Evolutionary conservation across 2,329 filamentous ascomycete genomes (phyloP).

Genomic region (Fulvia fulva): DNA sequence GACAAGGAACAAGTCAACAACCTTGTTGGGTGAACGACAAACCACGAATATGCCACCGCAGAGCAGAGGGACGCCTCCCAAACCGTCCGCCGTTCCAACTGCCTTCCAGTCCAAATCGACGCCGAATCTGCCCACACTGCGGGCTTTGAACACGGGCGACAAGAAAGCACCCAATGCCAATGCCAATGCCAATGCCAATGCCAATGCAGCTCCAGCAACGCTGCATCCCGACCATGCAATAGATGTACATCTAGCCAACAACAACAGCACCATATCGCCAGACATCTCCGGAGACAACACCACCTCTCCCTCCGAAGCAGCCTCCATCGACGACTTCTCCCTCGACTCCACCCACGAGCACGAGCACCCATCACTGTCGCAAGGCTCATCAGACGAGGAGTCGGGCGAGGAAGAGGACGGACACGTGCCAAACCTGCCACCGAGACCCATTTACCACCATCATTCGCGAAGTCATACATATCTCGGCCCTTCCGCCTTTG

Average conservation of each 20-base stretch:
- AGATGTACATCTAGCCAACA: neutral
- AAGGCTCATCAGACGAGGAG: constrained; percentile 30
- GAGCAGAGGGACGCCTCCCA: constrained; percentile 37
- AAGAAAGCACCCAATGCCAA: constrained; percentile 9
- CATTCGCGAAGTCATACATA: constrained; percentile 44
- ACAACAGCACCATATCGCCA: constrained; percentile 8
- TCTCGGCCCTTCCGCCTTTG: constrained; percentile 48
- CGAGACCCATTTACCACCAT: constrained; percentile 39
- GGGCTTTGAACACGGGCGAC: constrained; percentile 27
- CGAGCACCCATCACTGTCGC: constrained; percentile 26
- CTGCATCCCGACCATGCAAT: constrained; percentile 12
- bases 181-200: constrained; percentile 8
- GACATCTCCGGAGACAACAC: constrained; percentile 25
- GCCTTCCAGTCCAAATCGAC: constrained; percentile 46
- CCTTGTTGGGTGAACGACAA: neutral
- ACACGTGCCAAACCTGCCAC: constrained; percentile 26
- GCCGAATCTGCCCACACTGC: constrained; percentile 44
- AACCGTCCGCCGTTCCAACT: constrained; percentile 30
- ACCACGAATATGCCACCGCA: constrained; percentile 38
- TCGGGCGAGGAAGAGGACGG: constrained; percentile 30
- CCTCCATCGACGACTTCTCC: constrained; percentile 38
- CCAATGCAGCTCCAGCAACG: constrained; percentile 9
- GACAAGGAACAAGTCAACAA: neutral
- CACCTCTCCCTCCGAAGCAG: constrained; percentile 37
- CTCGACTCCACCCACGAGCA: constrained; percentile 28